Percentiles rank a stretch among this genome's conserved stretches.
Conservation (phyloP, 108 stramenopile species). For the Cyclotella kingstonii region DNA sequence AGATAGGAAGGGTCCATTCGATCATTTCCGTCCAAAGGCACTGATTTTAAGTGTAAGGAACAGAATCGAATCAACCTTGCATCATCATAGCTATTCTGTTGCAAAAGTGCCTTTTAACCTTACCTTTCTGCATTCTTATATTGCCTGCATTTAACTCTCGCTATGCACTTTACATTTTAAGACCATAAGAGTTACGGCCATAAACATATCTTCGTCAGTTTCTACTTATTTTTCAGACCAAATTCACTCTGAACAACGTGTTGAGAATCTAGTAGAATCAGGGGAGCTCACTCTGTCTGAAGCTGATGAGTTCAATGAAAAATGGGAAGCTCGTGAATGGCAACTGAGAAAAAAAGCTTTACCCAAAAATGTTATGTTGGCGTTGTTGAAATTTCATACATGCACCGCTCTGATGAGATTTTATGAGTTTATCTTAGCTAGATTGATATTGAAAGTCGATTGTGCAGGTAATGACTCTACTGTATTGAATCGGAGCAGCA, state of each 20-base stretch:
- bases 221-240: slow-evolving; percentile 47
- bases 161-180: not conserved
- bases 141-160: not conserved
- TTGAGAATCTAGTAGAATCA: slow-evolving; percentile 35
- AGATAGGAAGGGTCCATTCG: slow-evolving; percentile 39
- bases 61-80: not conserved
- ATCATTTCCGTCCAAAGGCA: slow-evolving; percentile 26
- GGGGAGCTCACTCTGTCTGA: slow-evolving; percentile 38
- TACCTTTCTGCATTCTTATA: no score
- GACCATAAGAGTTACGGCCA: slow-evolving; percentile 37
- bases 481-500: not conserved
- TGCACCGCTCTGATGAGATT: slow-evolving; percentile 46
- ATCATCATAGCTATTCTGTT: not conserved
- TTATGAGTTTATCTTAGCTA: slow-evolving; percentile 35
- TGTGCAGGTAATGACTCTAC: not conserved
- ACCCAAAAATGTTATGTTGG: slow-evolving; percentile 30
- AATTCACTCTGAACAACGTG: slow-evolving; percentile 32
- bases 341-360: slow-evolving; percentile 19
- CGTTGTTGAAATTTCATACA: slow-evolving; percentile 34
- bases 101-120: no score
- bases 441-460: slow-evolving; percentile 34
- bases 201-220: slow-evolving; percentile 35
- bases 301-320: slow-evolving; percentile 40
- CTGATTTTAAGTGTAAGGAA: slow-evolving; percentile 38
- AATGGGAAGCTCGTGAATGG: slow-evolving; percentile 48